Base-by-base conservation (phyloP, 2,329 filamentous ascomycete genomes). In the Trichoderma aggressivum region DNA sequence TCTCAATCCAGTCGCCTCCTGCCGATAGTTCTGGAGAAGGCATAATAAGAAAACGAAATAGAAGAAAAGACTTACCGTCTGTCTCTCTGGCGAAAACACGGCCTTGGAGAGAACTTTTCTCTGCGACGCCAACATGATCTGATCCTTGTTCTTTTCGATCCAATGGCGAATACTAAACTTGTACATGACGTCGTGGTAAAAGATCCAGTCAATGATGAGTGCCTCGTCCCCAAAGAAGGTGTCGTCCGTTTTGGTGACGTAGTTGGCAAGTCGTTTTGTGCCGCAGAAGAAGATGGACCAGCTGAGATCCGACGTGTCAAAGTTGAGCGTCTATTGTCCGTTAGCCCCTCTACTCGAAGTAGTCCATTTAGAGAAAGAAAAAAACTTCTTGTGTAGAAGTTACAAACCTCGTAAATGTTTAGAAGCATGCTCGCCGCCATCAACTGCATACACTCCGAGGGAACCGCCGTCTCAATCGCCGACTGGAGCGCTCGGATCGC, bases 111-210 rank as follows among this genome's bases (percentile, higher is more conserved):
- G 53, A 24, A 63, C 58, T 12, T 62, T 69, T 50, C 30, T 39
- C 30, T 70, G 65, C 3, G 26, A 50, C 26, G 66, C 64, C 26
- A 70, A 12, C 28, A 36, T 34, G 4, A 63, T 70, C 70, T 70
- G 64, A 7, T 72, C 59, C 11, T 16, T 14, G 10, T 63, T 64
- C 24, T 50, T 69, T 18, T 64, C 36, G 7, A 26, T 30, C 71
- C 67, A 70, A 32, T 72, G 67, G 5, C 62, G 60, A n/a, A 72
- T 70, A 21, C 71, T 70, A 56, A 70, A 72, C 67, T 72, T 72
- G 39, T 70, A 72, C 71, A 72, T 70, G 32, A 61, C 61, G 12
- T 72, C 67, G 53, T 72, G 67, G 7, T 72, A 70, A 61, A 72
- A 70, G 16, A 71, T 60, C 71, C 71, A 72, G 14, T 72, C 67